Percentiles rank a stretch among this genome's conserved stretches.
These are phyloP conservation scores for Rubroshorea leprosula DNA, from an alignment of 345 rosid genomes.

Conservation along the genomic window DNA sequence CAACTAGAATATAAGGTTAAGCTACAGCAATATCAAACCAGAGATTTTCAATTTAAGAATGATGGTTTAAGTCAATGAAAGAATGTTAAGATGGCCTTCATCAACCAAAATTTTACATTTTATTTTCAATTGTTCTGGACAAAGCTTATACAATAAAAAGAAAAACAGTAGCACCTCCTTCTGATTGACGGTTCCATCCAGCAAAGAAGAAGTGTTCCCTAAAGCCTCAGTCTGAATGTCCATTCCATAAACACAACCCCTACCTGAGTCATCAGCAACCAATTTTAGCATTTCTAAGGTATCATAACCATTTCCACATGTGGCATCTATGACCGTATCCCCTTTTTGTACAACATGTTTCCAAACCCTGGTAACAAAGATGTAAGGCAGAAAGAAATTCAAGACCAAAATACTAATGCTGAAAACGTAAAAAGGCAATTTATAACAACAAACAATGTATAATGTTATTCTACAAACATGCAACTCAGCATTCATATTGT, in stretches of 20 bases:
- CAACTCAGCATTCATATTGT: too few relatives aligned
- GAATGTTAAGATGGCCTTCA: not conserved
- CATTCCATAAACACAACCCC: slow-evolving; percentile 64
- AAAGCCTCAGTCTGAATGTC: slow-evolving; percentile 77
- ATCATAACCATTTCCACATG: slow-evolving; percentile 88
- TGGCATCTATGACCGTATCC: slow-evolving; percentile 73
- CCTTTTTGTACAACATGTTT: slow-evolving; percentile 59
- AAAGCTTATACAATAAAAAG: not conserved
- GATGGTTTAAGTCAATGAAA: not conserved
- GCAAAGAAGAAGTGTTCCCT: slow-evolving; percentile 43
- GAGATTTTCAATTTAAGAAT: not conserved
- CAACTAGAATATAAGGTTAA: not conserved
- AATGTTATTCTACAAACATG: not conserved
- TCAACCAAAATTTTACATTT: not conserved
- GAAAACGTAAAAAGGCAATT: not conserved
- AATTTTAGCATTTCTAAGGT: slow-evolving; percentile 69
- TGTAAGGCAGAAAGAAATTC: not conserved
- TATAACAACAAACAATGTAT: not conserved
- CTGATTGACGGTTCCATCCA: slow-evolving; percentile 36
- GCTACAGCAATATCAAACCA: not conserved
- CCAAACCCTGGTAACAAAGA: slow-evolving; percentile 74
- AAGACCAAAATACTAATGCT: slow-evolving; percentile 1
- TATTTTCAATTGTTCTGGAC: not conserved
- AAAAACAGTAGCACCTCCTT: slow-evolving; percentile 45
- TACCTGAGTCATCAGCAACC: slow-evolving; percentile 54